Conservation (phyloP, 1,284 basidiomycete genomes). For the Ganoderma multipileum region DNA sequence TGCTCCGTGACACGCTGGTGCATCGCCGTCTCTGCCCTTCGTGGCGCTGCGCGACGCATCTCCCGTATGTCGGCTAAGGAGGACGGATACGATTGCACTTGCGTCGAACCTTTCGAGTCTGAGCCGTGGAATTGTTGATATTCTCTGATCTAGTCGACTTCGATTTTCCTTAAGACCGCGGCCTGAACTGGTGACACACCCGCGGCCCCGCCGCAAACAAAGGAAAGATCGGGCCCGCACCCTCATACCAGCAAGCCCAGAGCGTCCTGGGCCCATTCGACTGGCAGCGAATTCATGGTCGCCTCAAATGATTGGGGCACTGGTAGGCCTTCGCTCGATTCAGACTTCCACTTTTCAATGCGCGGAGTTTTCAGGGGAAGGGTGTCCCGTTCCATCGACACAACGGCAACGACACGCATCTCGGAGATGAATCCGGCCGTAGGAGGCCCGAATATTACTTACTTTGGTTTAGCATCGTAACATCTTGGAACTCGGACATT, state of each 20-base stretch:
- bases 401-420: background rate
- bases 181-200: background rate
- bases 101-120: background rate
- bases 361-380: slow-evolving; percentile 5
- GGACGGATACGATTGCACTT: background rate
- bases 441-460: background rate
- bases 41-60: background rate
- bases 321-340: slow-evolving; percentile 4
- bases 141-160: slow-evolving; percentile 1
- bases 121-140: slow-evolving; percentile 3
- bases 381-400: slow-evolving; percentile 5
- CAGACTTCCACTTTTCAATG: slow-evolving; percentile 2
- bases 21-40: slow-evolving; percentile 13
- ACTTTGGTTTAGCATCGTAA: slow-evolving; percentile 6
- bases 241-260: slow-evolving; percentile 26
- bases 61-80: background rate
- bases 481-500: background rate
- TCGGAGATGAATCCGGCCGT: slow-evolving; percentile 10
- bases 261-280: slow-evolving; percentile 22
- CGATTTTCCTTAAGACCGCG: slow-evolving; percentile 1
- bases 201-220: slow-evolving; percentile 7
- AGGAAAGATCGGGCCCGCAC: slow-evolving; percentile 13
- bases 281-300: background rate
- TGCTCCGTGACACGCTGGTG: slow-evolving; percentile 12
- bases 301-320: slow-evolving; percentile 8